Evolutionary conservation across 2,329 filamentous ascomycete species (phyloP).

Genomic region (Fonsecaea erecta): DNA sequence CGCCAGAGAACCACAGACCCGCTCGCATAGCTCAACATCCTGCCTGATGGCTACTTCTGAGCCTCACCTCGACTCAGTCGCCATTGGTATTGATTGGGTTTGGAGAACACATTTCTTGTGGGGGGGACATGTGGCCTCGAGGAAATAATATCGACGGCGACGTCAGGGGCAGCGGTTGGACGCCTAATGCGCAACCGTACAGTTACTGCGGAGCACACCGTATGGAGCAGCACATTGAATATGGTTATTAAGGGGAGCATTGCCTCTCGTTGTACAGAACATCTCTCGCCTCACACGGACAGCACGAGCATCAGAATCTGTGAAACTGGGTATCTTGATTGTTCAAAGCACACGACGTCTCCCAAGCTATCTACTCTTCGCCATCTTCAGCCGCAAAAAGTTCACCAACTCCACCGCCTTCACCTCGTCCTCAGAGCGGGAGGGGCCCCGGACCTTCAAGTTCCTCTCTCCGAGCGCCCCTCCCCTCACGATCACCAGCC

Average conservation of each 20-base stretch:
- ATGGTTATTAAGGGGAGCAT: too few species aligned
- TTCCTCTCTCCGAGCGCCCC: constrained; percentile 55
- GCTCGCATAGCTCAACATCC: constrained; percentile 26
- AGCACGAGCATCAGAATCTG: background rate
- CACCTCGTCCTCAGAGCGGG: constrained; percentile 83
- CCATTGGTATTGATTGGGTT: constrained; percentile 2
- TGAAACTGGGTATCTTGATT: constrained; percentile 11
- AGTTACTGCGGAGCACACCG: background rate
- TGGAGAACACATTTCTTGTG: background rate
- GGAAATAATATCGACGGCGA: background rate
- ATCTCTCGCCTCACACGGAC: background rate
- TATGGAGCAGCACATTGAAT: too few species aligned
- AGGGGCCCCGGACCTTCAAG: constrained; percentile 78
- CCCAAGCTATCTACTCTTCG: constrained; percentile 28
- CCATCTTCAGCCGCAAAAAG: constrained; percentile 61
- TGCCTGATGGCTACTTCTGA: constrained; percentile 16
- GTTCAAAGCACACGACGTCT: background rate
- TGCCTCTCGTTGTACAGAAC: background rate
- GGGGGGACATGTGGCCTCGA: constrained; percentile 23
- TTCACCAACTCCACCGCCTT: constrained; percentile 71
- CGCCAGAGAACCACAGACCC: constrained; percentile 1
- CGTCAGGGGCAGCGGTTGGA: background rate
- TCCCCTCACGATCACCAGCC: constrained; percentile 83
- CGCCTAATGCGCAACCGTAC: background rate
- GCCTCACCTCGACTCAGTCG: constrained; percentile 13